Base-by-base conservation (phyloP, 495 filamentous ascomycete species). In the Podospora didyma region DNA sequence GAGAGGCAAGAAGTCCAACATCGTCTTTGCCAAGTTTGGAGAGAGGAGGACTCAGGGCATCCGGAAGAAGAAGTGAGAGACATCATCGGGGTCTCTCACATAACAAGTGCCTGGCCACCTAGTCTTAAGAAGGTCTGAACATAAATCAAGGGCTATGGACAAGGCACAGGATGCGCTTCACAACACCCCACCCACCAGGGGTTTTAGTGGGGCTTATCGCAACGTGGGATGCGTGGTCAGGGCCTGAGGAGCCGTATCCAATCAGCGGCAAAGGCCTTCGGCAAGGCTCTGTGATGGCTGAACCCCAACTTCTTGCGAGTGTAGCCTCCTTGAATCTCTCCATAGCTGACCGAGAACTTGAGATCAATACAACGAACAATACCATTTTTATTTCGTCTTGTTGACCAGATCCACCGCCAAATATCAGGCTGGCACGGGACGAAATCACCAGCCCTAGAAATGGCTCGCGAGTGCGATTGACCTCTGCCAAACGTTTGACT, bases 1-100 rank as follows among this genome's bases (percentile, higher is more conserved):
- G 50, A 71, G 67, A 51, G 62, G 68, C 41, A 77, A 78, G 69
- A 79, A 73, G 67, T 79, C 66, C 54, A 71, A 73, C 35, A 76
- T 82, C 44, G 77, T 81, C 23, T 82, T 82, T 56, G 75, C 70
- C 58, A 81, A 74, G 60, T 74, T 75, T 42, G 71, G 76, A 34
- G 75, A 77, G 54, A 76, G 67, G 60, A 62, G 66, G 50, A 75
- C 66, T n/a, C 20, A 42, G 12, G n/a, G 39, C 6, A 14, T 17
- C 64, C 73, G 67, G 51, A 73, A 68, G 61, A 75, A 63, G 68
- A 71, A 75, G 61, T 72, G 67, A 72, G 54, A 17, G 53, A 7
- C 23, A n/a, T 26, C 39, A n/a, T 11, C 19, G n/a, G n/a, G 9
- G 7, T 5, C 42, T 26, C 39, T 53, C 28, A 39, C 50, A 53